Evolutionary conservation across 306 rosid species (phyloP).

Genomic region (Amphicarpaea edgeworthii): DNA sequence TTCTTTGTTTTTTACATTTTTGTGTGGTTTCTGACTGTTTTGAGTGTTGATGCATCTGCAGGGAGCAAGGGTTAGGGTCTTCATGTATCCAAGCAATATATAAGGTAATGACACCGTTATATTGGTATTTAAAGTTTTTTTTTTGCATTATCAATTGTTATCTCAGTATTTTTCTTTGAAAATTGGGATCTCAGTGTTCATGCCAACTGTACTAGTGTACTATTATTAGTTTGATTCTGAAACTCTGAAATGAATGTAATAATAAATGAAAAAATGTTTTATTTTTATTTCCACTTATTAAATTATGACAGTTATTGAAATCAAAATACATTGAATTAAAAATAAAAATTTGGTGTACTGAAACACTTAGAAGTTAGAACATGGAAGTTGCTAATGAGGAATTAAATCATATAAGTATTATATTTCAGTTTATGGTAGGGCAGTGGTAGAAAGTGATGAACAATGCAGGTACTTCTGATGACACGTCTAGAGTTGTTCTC

Average conservation of each 20-base stretch:
- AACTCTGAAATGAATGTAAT: no score
- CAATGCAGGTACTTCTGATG: conserved; percentile 56
- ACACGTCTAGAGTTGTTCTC: conserved; percentile 42
- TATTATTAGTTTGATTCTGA: neutral
- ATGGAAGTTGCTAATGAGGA: no score
- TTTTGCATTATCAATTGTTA: neutral
- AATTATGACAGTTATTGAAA: no score
- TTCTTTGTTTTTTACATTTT: neutral
- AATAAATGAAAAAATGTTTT: neutral
- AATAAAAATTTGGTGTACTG: no score
- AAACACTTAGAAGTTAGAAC: no score
- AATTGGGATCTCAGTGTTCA: neutral
- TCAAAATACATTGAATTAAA: no score
- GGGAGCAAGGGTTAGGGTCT: conserved; percentile 94
- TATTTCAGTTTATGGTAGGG: neutral
- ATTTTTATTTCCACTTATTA: no score
- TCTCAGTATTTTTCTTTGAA: neutral
- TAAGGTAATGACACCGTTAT: conserved; percentile 57
- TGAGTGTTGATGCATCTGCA: conserved; percentile 41
- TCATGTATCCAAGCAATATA: conserved; percentile 96
- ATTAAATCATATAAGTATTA: no score
- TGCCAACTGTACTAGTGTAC: neutral
- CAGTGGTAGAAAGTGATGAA: conserved; percentile 57
- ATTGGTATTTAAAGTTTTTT: neutral
- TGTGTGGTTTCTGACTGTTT: conserved; percentile 38